These are phyloP conservation scores for Solanum chmielewskii DNA, from an alignment of 257 asterid species.

Conservation along the genomic window DNA sequence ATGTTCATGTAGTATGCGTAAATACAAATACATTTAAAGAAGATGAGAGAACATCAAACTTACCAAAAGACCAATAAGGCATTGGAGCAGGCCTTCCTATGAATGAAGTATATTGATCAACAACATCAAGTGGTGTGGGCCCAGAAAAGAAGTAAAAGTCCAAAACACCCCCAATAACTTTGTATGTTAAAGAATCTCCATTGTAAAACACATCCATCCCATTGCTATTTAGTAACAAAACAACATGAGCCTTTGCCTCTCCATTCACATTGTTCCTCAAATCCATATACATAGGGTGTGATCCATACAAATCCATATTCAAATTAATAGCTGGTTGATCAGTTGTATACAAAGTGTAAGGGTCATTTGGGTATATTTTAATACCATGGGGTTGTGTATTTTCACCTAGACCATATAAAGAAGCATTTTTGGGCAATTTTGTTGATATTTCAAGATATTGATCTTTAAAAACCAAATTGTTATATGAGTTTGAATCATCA, in stretches of 20 bases:
- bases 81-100: slow-evolving; percentile 22
- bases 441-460: slow-evolving; percentile 85
- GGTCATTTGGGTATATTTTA: slow-evolving; percentile 40
- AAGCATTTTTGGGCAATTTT: slow-evolving; percentile 25
- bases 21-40: neutral
- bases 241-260: slow-evolving; percentile 8
- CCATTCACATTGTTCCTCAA: neutral
- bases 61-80: slow-evolving; percentile 29
- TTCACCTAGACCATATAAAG: slow-evolving; percentile 83
- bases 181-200: slow-evolving; percentile 14
- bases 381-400: slow-evolving; percentile 57
- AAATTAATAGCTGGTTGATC: slow-evolving; percentile 41
- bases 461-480: slow-evolving; percentile 43
- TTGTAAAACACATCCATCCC: slow-evolving; percentile 19
- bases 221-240: slow-evolving; percentile 17
- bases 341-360: slow-evolving; percentile 73
- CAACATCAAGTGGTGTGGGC: slow-evolving; percentile 4
- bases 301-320: slow-evolving; percentile 69
- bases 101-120: slow-evolving; percentile 17
- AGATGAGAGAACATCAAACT: neutral
- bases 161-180: slow-evolving; percentile 19
- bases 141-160: slow-evolving; percentile 19
- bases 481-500: slow-evolving; percentile 1
- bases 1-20: accelerated
- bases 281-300: slow-evolving; percentile 69